Evolutionary conservation across 2,329 filamentous ascomycete genomes (phyloP), one percentile per base, ranked within the genome.

Genomic region (Atkinsonella texensis): DNA sequence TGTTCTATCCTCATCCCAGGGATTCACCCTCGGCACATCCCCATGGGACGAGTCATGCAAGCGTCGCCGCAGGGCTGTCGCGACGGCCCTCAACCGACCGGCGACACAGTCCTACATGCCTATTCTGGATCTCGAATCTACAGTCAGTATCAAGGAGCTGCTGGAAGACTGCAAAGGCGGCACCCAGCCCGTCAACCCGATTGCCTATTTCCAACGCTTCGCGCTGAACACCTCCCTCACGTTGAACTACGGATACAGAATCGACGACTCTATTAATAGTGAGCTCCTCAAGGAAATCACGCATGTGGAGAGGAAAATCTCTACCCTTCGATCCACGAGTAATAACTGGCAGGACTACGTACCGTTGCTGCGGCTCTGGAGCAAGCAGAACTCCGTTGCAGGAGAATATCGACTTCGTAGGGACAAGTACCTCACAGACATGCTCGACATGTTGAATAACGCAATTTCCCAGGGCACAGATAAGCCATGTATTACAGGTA

Each of bases 281-380:
- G 70, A 76, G 40, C 70, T 90, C 8, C 72, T 91, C 6, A 72
- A 79, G 18, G 87, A 91, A 62, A 89, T 93, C 52, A 80, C 82
- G 0, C 74, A 82, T 46, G 86, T 91, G 3, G 87, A 91, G 64
- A 76, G 85, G 32, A 82, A 81, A 5, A 81, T 93, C 23, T 84
- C 82, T 50, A 87, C 87, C 59, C 85, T 90, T 62, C 72, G 87
- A 46, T 85, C 80, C 28, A 91, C 86, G 0, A 87, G 83, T 59
- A 88, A 89, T 62, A 91, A 91, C 63, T 87, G 85, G 80, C 84
- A 88, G 60, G 87, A 93, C 60, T 91, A 91, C 58, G 79, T 93
- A n/a, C 86, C 87, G 0, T 60, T 90, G 5, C 63, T 93, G 54
- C 75, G 87, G 31, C 64, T 89, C 2, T 75, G 80, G 57, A 76